Conservation (phyloP, 2,329 filamentous ascomycete genomes). For the Capronia coronata region DNA sequence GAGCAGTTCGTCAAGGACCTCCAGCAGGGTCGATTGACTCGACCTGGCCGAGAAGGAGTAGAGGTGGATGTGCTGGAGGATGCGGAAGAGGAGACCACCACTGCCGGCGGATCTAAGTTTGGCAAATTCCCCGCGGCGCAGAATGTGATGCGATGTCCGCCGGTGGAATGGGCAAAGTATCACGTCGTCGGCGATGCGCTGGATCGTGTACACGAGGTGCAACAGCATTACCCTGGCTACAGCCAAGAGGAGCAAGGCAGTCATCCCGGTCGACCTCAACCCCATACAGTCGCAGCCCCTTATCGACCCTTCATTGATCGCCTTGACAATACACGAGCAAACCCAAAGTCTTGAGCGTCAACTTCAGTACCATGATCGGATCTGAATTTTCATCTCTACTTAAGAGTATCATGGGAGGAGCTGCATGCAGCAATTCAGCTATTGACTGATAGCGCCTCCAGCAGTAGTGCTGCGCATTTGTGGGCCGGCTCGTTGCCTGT, state of each 20-base stretch:
- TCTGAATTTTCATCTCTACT: not conserved
- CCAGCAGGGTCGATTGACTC: slow-evolving; percentile 52
- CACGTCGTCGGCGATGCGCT: slow-evolving; percentile 78
- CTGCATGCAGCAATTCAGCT: not conserved
- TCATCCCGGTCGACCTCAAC: slow-evolving; percentile 34
- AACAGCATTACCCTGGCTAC: slow-evolving; percentile 55
- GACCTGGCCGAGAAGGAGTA: slow-evolving; percentile 27
- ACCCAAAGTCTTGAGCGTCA: slow-evolving; percentile 2
- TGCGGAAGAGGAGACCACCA: slow-evolving; percentile 30
- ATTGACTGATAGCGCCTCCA: not conserved
- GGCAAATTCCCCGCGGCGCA: slow-evolving; percentile 67
- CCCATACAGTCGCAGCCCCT: slow-evolving; percentile 51
- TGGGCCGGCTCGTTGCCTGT: not conserved
- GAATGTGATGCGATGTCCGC: slow-evolving; percentile 75
- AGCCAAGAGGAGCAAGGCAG: slow-evolving; percentile 30
- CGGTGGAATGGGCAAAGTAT: slow-evolving; percentile 93
- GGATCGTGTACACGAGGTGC: slow-evolving; percentile 77
- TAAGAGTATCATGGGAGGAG: not conserved
- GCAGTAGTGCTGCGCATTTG: not conserved
- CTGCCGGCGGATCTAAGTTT: slow-evolving; percentile 44
- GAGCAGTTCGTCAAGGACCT: slow-evolving; percentile 66
- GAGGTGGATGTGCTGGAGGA: slow-evolving; percentile 33
- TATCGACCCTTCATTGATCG: slow-evolving; percentile 55
- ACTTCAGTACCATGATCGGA: slow-evolving; percentile 1
- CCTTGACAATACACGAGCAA: slow-evolving; percentile 31